Conservation (phyloP, 2,329 filamentous ascomycete species). For the Paramyrothecium roridum region DNA sequence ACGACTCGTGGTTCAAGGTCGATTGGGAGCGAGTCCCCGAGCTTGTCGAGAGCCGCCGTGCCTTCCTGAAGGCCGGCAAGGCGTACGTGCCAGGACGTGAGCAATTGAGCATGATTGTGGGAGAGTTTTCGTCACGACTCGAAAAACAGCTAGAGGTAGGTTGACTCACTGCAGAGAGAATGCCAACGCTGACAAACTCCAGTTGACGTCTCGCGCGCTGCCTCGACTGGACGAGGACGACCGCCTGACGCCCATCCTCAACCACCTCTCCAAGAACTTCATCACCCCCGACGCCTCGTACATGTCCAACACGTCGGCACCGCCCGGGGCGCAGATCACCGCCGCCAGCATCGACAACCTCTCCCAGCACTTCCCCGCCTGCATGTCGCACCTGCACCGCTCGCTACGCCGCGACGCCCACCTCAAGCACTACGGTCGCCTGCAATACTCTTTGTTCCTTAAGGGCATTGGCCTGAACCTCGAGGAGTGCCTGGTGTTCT, state of each 20-base stretch:
- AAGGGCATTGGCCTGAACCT: conserved; percentile 91
- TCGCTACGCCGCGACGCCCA: conserved; percentile 84
- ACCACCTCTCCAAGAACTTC: conserved; percentile 92
- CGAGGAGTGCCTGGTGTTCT: conserved; percentile 91
- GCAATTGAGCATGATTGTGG: conserved; percentile 83
- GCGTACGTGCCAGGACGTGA: conserved; percentile 88
- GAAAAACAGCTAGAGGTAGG: conserved; percentile 79
- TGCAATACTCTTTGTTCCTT: conserved; percentile 95
- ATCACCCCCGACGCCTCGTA: conserved; percentile 86
- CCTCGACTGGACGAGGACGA: conserved; percentile 96
- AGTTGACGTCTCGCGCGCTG: conserved; percentile 86
- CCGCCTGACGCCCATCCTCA: conserved; percentile 66
- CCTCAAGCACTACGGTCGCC: conserved; percentile 86
- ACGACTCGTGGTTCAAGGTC: conserved; percentile 92
- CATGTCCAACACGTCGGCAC: conserved; percentile 56
- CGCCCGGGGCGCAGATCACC: conserved; percentile 70
- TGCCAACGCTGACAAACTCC: conserved; percentile 3
- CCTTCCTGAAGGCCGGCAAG: conserved; percentile 76
- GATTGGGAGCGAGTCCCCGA: conserved; percentile 94
- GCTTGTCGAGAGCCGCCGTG: conserved; percentile 74
- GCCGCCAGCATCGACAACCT: conserved; percentile 78
- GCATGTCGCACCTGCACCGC: conserved; percentile 89
- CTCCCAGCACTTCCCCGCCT: conserved; percentile 80
- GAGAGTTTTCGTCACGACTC: conserved; percentile 77
- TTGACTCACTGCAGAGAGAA: background rate